Evolutionary conservation across 768 basidiomycete species (phyloP).

Genomic region (Psilocybe cyanescens): DNA sequence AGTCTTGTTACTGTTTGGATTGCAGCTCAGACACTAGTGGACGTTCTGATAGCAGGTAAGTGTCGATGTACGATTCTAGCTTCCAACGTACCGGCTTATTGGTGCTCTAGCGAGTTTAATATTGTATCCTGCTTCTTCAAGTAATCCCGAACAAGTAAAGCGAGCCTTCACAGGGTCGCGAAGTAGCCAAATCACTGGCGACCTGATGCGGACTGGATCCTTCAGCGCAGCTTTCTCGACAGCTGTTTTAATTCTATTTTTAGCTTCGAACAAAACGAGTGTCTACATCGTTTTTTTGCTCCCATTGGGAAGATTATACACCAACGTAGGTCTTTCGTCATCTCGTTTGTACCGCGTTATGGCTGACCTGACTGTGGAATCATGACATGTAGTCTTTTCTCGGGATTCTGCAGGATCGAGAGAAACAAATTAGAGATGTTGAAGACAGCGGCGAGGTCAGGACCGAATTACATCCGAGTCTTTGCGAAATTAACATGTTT

Average conservation of each 20-base stretch:
- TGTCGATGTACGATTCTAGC: neutral
- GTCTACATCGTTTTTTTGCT: conserved; percentile 38
- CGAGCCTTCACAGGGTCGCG: neutral
- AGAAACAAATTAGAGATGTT: neutral
- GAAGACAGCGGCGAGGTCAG: neutral
- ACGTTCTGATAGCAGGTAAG: neutral
- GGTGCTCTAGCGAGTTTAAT: neutral
- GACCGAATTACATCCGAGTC: neutral
- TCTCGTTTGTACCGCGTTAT: neutral
- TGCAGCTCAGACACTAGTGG: neutral
- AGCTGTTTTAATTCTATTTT: conserved; percentile 34
- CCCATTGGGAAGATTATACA: conserved; percentile 35
- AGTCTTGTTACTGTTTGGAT: neutral
- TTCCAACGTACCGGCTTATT: neutral
- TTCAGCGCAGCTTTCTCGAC: conserved; percentile 39
- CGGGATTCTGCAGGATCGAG: conserved; percentile 19
- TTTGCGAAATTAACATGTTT: neutral
- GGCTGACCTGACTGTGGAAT: no score
- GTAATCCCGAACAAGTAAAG: neutral
- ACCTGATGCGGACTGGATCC: conserved; percentile 36
- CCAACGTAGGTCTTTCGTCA: conserved; percentile 32
- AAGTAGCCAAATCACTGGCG: neutral
- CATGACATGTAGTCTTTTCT: conserved; percentile 8
- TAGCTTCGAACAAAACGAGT: conserved; percentile 29
- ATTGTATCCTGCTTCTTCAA: neutral